These are phyloP conservation scores for Dalbergia cultrata DNA, from an alignment of 306 rosid species.

Conservation along the genomic window DNA sequence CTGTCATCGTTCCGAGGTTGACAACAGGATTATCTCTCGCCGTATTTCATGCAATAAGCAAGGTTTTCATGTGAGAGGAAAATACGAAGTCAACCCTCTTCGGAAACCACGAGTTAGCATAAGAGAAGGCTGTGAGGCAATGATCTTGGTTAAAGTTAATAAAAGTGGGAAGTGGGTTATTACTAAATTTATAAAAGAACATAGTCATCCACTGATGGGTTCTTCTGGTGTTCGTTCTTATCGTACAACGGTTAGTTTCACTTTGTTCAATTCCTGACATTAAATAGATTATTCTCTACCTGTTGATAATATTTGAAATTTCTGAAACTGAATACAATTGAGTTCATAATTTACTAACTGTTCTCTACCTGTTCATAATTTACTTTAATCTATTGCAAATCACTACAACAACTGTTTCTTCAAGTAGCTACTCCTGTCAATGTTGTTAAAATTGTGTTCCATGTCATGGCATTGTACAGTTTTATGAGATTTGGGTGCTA, in stretches of 20 bases:
- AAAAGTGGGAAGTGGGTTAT: slow-evolving; percentile 56
- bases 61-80: slow-evolving; percentile 52
- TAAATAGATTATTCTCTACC: slow-evolving; percentile 15
- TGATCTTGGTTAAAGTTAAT: slow-evolving; percentile 53
- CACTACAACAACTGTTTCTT: slow-evolving; percentile 5
- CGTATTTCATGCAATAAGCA: slow-evolving; percentile 57
- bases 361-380: background rate
- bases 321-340: slow-evolving; percentile 4
- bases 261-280: slow-evolving; percentile 14
- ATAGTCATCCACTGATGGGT: slow-evolving; percentile 44
- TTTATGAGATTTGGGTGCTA: background rate
- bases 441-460: background rate
- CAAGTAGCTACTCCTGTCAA: slow-evolving; percentile 22
- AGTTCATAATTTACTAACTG: background rate
- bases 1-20: slow-evolving; percentile 54
- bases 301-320: background rate
- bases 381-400: background rate
- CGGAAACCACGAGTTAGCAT: slow-evolving; percentile 48
- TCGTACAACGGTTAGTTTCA: slow-evolving; percentile 45
- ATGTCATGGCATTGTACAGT: background rate
- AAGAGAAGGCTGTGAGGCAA: slow-evolving; percentile 62
- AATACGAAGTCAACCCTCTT: slow-evolving; percentile 30
- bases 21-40: slow-evolving; percentile 50
- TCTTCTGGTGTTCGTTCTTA: slow-evolving; percentile 37
- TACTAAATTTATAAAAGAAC: slow-evolving; percentile 56